Conservation (phyloP, 2,329 filamentous ascomycete genomes). For the Penicillium sp. region DNA sequence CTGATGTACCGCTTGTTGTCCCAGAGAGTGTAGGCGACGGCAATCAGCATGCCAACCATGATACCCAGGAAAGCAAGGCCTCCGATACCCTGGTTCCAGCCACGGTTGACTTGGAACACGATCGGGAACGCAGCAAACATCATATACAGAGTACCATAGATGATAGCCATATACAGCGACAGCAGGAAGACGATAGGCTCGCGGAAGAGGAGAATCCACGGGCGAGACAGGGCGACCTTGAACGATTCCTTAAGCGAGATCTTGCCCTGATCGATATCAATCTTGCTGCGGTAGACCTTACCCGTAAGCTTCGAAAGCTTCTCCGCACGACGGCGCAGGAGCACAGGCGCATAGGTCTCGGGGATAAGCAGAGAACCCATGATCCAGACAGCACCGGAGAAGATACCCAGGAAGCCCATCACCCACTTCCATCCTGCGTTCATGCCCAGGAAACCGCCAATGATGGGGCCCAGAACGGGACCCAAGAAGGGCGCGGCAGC, state of each 20-base stretch:
- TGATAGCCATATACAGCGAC: constrained; percentile 32
- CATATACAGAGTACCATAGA: constrained; percentile 35
- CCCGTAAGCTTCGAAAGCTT: constrained; percentile 27
- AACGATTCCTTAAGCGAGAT: constrained; percentile 24
- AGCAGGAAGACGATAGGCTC: constrained; percentile 36
- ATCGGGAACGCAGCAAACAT: constrained; percentile 35
- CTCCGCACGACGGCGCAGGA: constrained; percentile 31
- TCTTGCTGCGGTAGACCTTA: constrained; percentile 27
- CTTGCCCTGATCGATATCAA: constrained; percentile 29
- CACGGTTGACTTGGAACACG: constrained; percentile 30
- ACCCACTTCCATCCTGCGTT: constrained; percentile 34
- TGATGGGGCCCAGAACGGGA: constrained; percentile 30
- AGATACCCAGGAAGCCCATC: constrained; percentile 32
- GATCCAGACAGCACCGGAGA: constrained; percentile 33
- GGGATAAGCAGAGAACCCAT: constrained; percentile 25
- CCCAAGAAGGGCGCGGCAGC: constrained; percentile 66
- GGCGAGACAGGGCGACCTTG: constrained; percentile 28
- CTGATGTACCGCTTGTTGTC: constrained; percentile 31
- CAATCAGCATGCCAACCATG: constrained; percentile 34
- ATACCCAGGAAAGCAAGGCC: constrained; percentile 33
- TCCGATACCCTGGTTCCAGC: constrained; percentile 32
- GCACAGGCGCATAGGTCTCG: constrained; percentile 34
- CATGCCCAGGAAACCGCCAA: constrained; percentile 34
- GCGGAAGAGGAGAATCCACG: constrained; percentile 33
- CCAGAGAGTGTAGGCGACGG: constrained; percentile 25